Evolutionary conservation across 352 stramenopile genomes (phyloP).

Genomic region (Phytophthora capsici): DNA sequence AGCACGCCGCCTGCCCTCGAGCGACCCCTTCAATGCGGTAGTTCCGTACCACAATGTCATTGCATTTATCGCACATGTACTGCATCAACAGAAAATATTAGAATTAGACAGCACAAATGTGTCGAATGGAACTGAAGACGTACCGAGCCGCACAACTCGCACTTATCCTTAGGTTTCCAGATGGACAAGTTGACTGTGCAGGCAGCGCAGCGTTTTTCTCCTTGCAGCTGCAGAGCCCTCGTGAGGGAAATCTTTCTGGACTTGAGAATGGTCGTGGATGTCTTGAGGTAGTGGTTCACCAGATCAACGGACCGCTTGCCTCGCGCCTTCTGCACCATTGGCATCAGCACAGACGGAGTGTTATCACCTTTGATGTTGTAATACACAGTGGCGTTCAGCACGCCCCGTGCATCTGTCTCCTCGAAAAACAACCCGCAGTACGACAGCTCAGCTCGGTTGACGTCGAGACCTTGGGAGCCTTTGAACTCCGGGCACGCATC

Average conservation of each 20-base stretch:
- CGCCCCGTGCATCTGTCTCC: conserved; percentile 54
- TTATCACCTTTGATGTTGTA: conserved; percentile 59
- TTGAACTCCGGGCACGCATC: conserved; percentile 61
- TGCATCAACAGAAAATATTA: conserved; percentile 31
- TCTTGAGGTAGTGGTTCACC: conserved; percentile 77
- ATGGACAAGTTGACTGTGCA: conserved; percentile 67
- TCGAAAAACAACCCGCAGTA: conserved; percentile 77
- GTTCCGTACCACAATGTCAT: conserved; percentile 63
- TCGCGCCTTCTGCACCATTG: conserved; percentile 62
- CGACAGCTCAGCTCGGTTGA: conserved; percentile 64
- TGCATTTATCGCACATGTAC: conserved; percentile 79
- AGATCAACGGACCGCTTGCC: conserved; percentile 65
- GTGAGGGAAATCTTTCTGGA: conserved; percentile 41
- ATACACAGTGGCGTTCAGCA: conserved; percentile 66
- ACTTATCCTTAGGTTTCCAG: conserved; percentile 65
- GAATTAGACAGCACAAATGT: neutral
- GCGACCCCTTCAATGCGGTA: conserved; percentile 55
- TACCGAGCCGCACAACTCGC: conserved; percentile 69
- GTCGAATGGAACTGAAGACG: conserved; percentile 19
- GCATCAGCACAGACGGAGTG: conserved; percentile 52
- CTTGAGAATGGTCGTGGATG: conserved; percentile 47
- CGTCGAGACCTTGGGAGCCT: conserved; percentile 27
- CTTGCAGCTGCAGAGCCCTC: conserved; percentile 58
- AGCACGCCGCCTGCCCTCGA: conserved; percentile 52
- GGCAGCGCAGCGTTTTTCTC: conserved; percentile 63